phyloP scores from a whole-genome alignment of 768 basidiomycete genomes.

The Boletus rufocinnamomeus region DNA sequence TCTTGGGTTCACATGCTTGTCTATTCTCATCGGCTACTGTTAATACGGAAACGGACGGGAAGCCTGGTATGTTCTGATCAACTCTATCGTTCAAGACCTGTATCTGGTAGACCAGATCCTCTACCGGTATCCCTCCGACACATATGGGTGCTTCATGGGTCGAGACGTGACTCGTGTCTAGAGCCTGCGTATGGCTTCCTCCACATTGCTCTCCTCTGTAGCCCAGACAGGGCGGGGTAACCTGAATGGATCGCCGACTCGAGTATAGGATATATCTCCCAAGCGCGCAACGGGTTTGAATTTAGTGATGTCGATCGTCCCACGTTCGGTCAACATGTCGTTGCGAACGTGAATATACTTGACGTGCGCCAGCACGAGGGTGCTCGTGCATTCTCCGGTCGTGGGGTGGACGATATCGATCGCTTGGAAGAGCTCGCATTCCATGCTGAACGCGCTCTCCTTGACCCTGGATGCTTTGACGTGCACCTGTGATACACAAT shows the following conservation, averaged over 20 bases:
- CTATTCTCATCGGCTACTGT: too few species aligned
- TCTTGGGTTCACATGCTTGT: too few species aligned
- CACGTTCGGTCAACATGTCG: slow-evolving; percentile 40
- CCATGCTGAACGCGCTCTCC: slow-evolving; percentile 51
- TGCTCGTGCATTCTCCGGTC: slow-evolving; percentile 29
- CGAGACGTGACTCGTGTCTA: slow-evolving; percentile 1
- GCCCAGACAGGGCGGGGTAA: slow-evolving; percentile 27
- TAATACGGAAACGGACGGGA: too few species aligned
- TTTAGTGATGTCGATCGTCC: slow-evolving; percentile 38
- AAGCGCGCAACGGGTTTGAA: slow-evolving; percentile 39
- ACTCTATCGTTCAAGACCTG: background rate
- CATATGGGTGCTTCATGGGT: background rate
- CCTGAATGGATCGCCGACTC: slow-evolving; percentile 33
- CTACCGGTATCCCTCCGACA: background rate
- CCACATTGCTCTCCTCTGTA: slow-evolving; percentile 15
- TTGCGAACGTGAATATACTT: slow-evolving; percentile 47
- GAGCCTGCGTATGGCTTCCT: background rate
- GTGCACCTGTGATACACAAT: slow-evolving; percentile 28
- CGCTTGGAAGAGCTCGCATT: slow-evolving; percentile 39
- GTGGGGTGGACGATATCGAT: slow-evolving; percentile 40
- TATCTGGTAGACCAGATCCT: background rate
- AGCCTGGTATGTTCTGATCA: too few species aligned
- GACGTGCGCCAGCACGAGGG: slow-evolving; percentile 42
- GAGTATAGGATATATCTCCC: slow-evolving; percentile 42
- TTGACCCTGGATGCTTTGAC: slow-evolving; percentile 44